These are phyloP conservation scores for Angomonas ambiguus DNA, from an alignment of 208 protist species.

Conservation along the genomic window DNA sequence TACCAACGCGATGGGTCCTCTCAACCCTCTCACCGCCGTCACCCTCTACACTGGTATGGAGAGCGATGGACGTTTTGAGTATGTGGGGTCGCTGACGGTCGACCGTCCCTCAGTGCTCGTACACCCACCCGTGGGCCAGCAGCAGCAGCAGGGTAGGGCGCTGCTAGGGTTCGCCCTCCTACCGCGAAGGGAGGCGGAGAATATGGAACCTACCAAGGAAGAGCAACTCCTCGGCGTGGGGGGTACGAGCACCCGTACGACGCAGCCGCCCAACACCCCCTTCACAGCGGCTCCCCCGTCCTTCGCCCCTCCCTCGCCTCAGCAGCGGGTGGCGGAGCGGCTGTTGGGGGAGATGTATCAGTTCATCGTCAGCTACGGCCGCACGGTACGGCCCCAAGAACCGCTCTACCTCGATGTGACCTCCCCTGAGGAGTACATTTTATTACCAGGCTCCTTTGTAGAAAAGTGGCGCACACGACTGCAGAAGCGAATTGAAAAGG, in stretches of 20 bases:
- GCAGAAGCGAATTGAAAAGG: constrained; percentile 50
- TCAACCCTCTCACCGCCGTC: constrained; percentile 34
- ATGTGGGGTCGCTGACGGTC: constrained; percentile 60
- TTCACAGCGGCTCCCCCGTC: no score
- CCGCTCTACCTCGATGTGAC: background rate
- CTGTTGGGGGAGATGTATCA: constrained; percentile 71
- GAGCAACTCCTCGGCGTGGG: background rate
- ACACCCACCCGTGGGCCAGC: constrained; percentile 35
- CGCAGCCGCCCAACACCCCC: constrained; percentile 17
- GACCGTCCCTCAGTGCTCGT: constrained; percentile 51
- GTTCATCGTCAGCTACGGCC: constrained; percentile 65
- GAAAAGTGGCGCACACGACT: constrained; percentile 56
- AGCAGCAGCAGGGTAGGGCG: constrained; percentile 26
- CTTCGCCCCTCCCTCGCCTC: constrained; percentile 48
- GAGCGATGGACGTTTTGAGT: constrained; percentile 49
- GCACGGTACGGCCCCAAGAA: constrained; percentile 16
- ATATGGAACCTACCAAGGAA: no score
- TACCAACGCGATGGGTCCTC: constrained; percentile 30
- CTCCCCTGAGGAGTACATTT: constrained; percentile 47
- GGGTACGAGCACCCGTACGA: constrained; percentile 19
- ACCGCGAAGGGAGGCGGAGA: constrained; percentile 26
- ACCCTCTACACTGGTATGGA: constrained; percentile 60
- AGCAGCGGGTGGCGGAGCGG: constrained; percentile 52
- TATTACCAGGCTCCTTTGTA: constrained; percentile 68
- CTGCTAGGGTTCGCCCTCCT: constrained; percentile 65